Base-by-base conservation (phyloP, 306 rosid species). In the Abrus precatorius region DNA sequence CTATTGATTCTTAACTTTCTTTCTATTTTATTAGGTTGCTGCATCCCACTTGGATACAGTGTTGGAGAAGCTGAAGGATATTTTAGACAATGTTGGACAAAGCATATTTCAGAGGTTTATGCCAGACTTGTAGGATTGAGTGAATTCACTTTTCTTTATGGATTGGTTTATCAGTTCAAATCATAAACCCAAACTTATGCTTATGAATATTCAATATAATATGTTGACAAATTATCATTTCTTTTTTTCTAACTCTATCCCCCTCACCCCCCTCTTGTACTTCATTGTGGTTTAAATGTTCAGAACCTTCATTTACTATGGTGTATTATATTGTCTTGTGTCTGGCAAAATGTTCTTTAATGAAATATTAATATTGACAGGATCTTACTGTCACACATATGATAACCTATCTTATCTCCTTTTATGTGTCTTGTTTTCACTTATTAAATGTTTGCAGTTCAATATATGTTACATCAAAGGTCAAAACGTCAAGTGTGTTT, bases 1-100 rank as follows among this genome's bases (percentile, higher is more conserved):
- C 3, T 53, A 47, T 43, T 75, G 76, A 78, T 69, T 77, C 56
- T 52, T 82, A 83, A 71, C 74, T 44, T 81, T 20, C 74, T 44
- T 81, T 20, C 69, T 74, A 78, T 59, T 82, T 79, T 70, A 84
- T 44, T 84, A 95, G 99, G 97, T 93, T 83, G 99, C 99, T 64
- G 97, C 99, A 64, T 93, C 99, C 57, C 99, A 95, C 89, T 88
- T 95, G 88, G 99, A 95, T 85, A 91, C 99, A 12, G 99, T 95
- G 67, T 82, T 95, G 89, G 99, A 89, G 85, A 95, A 93, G 91
- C 93, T 95, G 85, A 95, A 95, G 86, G 88, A 87, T 75, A 91
- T 93, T 88, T 86, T 95, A 79, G 97, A 95, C 85, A 93, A 83
- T 88, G 92, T 93, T 86, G 99, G 93, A 76, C 97, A 90, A 27